These are phyloP conservation scores for Teunomyces barrocoloradensis DNA, from an alignment of 805 yeast species.

Conservation along the genomic window DNA sequence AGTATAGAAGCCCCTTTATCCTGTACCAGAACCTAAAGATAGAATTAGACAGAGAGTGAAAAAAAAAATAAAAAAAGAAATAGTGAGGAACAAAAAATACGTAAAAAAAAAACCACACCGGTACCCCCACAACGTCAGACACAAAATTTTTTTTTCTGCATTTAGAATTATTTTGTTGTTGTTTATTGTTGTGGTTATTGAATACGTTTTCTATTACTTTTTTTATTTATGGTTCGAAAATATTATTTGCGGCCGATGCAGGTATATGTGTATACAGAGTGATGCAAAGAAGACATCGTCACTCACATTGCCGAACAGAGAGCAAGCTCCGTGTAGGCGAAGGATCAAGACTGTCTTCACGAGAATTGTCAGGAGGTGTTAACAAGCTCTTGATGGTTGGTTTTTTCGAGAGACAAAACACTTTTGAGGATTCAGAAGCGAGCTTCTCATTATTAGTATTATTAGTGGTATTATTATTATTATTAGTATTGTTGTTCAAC, in stretches of 20 bases:
- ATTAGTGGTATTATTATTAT: conserved; percentile 3
- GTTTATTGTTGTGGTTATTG: not conserved
- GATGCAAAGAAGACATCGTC: not conserved
- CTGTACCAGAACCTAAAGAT: too few relatives aligned
- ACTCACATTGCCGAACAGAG: not conserved
- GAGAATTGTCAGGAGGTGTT: conserved; percentile 20
- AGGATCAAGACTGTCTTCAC: not conserved
- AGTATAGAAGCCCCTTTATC: too few relatives aligned
- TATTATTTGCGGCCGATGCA: not conserved
- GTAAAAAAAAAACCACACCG: not conserved
- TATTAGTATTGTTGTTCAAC: conserved; percentile 19
- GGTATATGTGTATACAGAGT: not conserved
- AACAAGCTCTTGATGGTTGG: conserved; percentile 32
- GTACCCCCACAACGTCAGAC: not conserved
- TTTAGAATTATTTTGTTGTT: not conserved
- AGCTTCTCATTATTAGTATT: not conserved
- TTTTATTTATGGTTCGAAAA: not conserved
- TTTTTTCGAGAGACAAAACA: conserved; percentile 17
- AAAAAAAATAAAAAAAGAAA: not conserved
- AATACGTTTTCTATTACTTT: not conserved
- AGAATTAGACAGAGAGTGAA: too few relatives aligned
- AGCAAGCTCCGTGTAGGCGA: not conserved
- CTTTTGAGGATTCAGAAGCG: not conserved
- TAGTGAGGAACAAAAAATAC: not conserved
- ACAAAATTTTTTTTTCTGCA: not conserved